Conservation (phyloP, 1,139 yeast genomes). For the Yamadazyma pseudoaaseri region DNA sequence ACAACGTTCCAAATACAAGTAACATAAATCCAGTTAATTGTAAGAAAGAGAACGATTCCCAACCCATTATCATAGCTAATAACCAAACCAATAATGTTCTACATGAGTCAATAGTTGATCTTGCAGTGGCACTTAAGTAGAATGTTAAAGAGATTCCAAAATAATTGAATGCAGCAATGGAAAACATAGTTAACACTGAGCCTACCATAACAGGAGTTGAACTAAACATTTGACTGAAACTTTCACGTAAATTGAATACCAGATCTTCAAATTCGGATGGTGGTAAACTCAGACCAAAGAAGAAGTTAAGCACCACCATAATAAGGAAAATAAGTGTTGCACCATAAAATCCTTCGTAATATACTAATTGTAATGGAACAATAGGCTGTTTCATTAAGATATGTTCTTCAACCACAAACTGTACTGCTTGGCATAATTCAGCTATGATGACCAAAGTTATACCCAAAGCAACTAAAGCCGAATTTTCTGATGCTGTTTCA, state of each 20-base stretch:
- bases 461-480: slow-evolving; percentile 47
- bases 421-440: slow-evolving; percentile 67
- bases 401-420: slow-evolving; percentile 78
- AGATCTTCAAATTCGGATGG: slow-evolving; percentile 38
- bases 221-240: slow-evolving; percentile 50
- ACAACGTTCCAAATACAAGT: slow-evolving; percentile 70
- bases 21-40: slow-evolving; percentile 66
- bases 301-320: slow-evolving; percentile 43
- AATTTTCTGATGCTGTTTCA: slow-evolving; percentile 11
- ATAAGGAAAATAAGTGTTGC: slow-evolving; percentile 41
- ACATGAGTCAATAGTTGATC: slow-evolving; percentile 79
- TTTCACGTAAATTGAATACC: slow-evolving; percentile 56
- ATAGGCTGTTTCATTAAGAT: slow-evolving; percentile 54
- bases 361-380: slow-evolving; percentile 66
- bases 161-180: slow-evolving; percentile 71
- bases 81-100: slow-evolving; percentile 77
- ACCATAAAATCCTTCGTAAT: slow-evolving; percentile 76
- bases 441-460: slow-evolving; percentile 59
- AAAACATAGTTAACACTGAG: slow-evolving; percentile 66
- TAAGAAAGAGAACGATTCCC: slow-evolving; percentile 66
- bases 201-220: slow-evolving; percentile 44
- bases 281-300: slow-evolving; percentile 34
- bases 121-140: slow-evolving; percentile 67
- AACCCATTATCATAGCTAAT: slow-evolving; percentile 69
- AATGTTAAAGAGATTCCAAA: slow-evolving; percentile 73